Percentiles rank a stretch among this genome's conserved stretches.
These are phyloP conservation scores for Gnomoniopsis smithogilvyi DNA, from an alignment of 2,329 filamentous ascomycete species.

Conservation along the genomic window DNA sequence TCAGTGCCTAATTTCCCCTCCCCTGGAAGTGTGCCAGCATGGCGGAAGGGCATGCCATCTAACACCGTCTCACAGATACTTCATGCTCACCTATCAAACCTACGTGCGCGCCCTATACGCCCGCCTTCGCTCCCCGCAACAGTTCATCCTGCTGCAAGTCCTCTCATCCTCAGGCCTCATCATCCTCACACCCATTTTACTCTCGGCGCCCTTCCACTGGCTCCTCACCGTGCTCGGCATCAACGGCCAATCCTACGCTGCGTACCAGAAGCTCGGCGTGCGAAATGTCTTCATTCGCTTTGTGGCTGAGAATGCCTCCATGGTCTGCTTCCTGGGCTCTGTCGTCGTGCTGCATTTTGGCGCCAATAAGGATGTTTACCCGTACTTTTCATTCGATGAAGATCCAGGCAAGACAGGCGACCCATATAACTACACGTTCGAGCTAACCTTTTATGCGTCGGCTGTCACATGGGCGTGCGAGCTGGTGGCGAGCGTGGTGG, in stretches of 20 bases:
- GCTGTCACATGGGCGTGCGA: conserved; percentile 66
- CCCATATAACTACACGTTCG: conserved; percentile 54
- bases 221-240: conserved; percentile 50
- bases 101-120: conserved; percentile 69
- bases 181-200: conserved; percentile 60
- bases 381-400: conserved; percentile 64
- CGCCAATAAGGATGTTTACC: conserved; percentile 64
- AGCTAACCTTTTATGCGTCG: conserved; percentile 61
- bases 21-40: neutral
- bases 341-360: conserved; percentile 66
- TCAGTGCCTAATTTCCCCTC: conserved; percentile 32
- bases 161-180: conserved; percentile 63
- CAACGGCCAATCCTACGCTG: conserved; percentile 56
- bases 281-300: conserved; percentile 67
- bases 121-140: conserved; percentile 60
- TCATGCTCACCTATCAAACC: conserved; percentile 68
- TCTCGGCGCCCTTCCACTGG: conserved; percentile 58
- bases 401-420: conserved; percentile 34
- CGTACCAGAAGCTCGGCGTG: conserved; percentile 64
- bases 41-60: neutral
- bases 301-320: conserved; percentile 64
- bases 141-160: conserved; percentile 64
- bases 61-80: conserved; percentile 44
- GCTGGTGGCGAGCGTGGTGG: conserved; percentile 57
- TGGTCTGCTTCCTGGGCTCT: conserved; percentile 65